Conservation (phyloP, 345 rosid species). For the Triadica sebifera region DNA sequence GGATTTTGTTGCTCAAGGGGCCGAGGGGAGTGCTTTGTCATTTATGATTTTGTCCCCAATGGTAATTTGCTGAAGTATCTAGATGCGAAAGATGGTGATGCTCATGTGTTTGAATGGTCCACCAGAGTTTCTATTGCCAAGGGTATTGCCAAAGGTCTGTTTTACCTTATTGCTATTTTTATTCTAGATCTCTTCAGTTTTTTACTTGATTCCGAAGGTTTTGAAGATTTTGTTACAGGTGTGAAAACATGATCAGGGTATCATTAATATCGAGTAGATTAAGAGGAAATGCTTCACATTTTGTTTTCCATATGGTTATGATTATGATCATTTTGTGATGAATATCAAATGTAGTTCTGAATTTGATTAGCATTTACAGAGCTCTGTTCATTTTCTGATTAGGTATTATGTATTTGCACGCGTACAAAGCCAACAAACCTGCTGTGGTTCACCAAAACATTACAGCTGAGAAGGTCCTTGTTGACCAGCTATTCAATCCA, state of each 20-base stretch:
- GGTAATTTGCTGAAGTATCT: slow-evolving; percentile 80
- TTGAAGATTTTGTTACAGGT: background rate
- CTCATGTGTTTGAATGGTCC: slow-evolving; percentile 80
- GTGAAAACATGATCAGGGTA: no score
- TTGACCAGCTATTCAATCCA: slow-evolving; percentile 24
- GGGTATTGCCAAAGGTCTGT: slow-evolving; percentile 87
- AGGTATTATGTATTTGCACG: slow-evolving; percentile 30
- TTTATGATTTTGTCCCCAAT: slow-evolving; percentile 73
- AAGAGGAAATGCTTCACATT: no score
- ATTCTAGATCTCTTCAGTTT: background rate
- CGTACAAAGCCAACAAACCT: slow-evolving; percentile 20
- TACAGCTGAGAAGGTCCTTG: slow-evolving; percentile 25
- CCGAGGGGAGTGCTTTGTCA: slow-evolving; percentile 85
- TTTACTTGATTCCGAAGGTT: background rate
- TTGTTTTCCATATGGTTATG: no score
- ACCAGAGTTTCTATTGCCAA: slow-evolving; percentile 67
- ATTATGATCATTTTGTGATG: no score
- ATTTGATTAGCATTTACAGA: background rate
- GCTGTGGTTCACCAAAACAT: slow-evolving; percentile 29
- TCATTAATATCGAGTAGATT: no score
- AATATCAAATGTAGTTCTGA: background rate
- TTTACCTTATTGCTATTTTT: slow-evolving; percentile 6
- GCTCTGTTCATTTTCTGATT: slow-evolving; percentile 5
- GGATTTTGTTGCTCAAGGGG: slow-evolving; percentile 95
- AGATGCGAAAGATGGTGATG: slow-evolving; percentile 55